These are phyloP conservation scores for Fusarium globosum DNA, from an alignment of 2,329 filamentous ascomycete species.

Conservation along the genomic window DNA sequence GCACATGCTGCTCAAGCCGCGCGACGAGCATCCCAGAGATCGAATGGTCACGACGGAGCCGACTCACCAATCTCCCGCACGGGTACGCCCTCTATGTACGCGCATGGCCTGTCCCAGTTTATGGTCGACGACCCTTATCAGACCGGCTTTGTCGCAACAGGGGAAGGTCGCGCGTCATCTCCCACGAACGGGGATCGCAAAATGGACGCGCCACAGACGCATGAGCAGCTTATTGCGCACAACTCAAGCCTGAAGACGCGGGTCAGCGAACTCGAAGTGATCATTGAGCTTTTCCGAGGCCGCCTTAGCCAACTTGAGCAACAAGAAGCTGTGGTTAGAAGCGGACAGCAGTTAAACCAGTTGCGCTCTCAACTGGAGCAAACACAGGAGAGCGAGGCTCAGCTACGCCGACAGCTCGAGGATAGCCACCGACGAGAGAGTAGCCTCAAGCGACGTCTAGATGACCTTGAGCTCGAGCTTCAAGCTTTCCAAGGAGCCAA, in stretches of 20 bases:
- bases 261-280: slow-evolving; percentile 93
- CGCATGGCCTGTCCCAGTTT: slow-evolving; percentile 82
- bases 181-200: slow-evolving; percentile 69
- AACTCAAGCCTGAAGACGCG: slow-evolving; percentile 94
- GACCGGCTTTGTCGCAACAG: slow-evolving; percentile 60
- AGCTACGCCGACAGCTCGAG: slow-evolving; percentile 73
- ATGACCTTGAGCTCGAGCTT: slow-evolving; percentile 76
- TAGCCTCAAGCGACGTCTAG: slow-evolving; percentile 82
- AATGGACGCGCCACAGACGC: slow-evolving; percentile 78
- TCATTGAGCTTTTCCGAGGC: slow-evolving; percentile 84
- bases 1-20: slow-evolving; percentile 64
- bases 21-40: slow-evolving; percentile 75
- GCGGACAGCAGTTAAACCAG: slow-evolving; percentile 68
- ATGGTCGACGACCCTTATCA: slow-evolving; percentile 79
- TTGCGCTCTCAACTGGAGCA: slow-evolving; percentile 67
- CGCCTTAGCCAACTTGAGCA: slow-evolving; percentile 83
- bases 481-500: slow-evolving; percentile 46
- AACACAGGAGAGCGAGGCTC: slow-evolving; percentile 53
- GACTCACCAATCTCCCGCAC: slow-evolving; percentile 84
- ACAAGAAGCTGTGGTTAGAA: slow-evolving; percentile 75
- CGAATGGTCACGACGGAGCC: slow-evolving; percentile 79
- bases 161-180: slow-evolving; percentile 63
- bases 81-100: slow-evolving; percentile 79
- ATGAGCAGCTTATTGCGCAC: slow-evolving; percentile 81
- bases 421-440: slow-evolving; percentile 83